Evolutionary conservation across 352 stramenopile genomes (phyloP), one percentile per base, ranked within the genome.

Genomic region (Hyaloperonospora arabidopsidis): DNA sequence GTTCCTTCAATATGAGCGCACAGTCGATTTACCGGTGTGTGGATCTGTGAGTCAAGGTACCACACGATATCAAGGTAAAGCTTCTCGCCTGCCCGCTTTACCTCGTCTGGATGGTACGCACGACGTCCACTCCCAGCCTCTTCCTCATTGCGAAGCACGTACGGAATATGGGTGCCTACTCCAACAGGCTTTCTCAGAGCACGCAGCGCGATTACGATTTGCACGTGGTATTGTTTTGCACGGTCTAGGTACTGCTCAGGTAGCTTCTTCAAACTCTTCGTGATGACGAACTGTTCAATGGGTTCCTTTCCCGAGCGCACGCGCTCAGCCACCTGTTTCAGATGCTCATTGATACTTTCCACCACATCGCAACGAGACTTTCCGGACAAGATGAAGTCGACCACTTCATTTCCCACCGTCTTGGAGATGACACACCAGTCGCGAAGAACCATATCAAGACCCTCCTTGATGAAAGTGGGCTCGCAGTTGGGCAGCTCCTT

Each of bases 401-500:
- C 70, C 28, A 99, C 84, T 47, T 95, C 96, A 52, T 92, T 88
- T 39, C 97, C 97, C 35, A 97, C 91, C 11, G 95, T 87, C 70
- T 98, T 99, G 12, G 93, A 98, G 63, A 99, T 93, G 28, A 97
- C 86, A 68, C 96, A 99, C 97, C 97, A 99, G 79, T 99, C 96
- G 51, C 84, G 84, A 55, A 97, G 89, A 45, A 99, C 97, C 52
- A 99, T 85, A 70, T 99, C 97, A 29, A 97, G 77, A 74, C 96
- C 97, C 68, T 99, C 97, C 56, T 97, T 98, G 34, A 97, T 82
- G 50, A 94, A 96, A n/a, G 58, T 58, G 8, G 71, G 65, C 28
- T 87, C 72, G 21, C 61, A 55, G n/a, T 79, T 71, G 10, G 64
- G 59, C 14, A 58, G 63, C 58, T 98, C 86, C 17, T 97, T 89